A percentile compares a stretch with the other conserved stretches of the same genome.
These are phyloP conservation scores for Bauhinia variegata DNA, from an alignment of 306 rosid species.

Conservation along the genomic window DNA sequence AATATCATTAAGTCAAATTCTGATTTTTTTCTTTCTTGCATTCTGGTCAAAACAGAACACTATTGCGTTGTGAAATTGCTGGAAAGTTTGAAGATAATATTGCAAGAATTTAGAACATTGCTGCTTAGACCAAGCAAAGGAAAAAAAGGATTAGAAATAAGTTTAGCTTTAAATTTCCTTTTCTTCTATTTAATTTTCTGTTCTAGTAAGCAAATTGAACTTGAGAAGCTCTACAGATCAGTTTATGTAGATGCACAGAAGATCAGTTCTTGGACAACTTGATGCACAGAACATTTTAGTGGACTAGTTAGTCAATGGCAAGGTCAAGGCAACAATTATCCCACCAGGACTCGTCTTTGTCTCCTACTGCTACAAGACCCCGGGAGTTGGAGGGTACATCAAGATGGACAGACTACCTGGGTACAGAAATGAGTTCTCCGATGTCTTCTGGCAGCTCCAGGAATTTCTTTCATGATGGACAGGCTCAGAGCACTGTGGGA, in stretches of 20 bases:
- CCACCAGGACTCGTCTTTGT: conserved; percentile 77
- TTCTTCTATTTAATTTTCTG: neutral
- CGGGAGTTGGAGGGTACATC: conserved; percentile 86
- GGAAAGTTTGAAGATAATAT: conserved; percentile 14
- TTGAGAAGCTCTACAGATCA: conserved; percentile 13
- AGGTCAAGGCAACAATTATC: conserved; percentile 62
- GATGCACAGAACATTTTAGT: conserved; percentile 46
- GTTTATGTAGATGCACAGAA: conserved; percentile 11
- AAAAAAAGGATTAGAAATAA: too few relatives aligned
- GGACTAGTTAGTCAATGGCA: conserved; percentile 55
- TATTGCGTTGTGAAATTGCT: neutral
- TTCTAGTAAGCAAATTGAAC: conserved; percentile 8
- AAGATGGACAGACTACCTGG: conserved; percentile 94
- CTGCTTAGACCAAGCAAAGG: neutral
- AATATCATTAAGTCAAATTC: neutral
- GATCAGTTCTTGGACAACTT: conserved; percentile 38
- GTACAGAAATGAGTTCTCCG: conserved; percentile 69
- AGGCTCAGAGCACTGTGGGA: conserved; percentile 59
- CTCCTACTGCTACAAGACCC: conserved; percentile 72
- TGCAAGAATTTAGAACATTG: conserved; percentile 7
- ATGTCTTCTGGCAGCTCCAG: conserved; percentile 64
- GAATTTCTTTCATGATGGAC: conserved; percentile 67
- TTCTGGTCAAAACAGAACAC: neutral
- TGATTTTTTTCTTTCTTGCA: neutral
- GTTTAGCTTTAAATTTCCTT: neutral